Conservation (phyloP, 129 eudicot genomes). For the Chrysanthemum lavandulifolium region DNA sequence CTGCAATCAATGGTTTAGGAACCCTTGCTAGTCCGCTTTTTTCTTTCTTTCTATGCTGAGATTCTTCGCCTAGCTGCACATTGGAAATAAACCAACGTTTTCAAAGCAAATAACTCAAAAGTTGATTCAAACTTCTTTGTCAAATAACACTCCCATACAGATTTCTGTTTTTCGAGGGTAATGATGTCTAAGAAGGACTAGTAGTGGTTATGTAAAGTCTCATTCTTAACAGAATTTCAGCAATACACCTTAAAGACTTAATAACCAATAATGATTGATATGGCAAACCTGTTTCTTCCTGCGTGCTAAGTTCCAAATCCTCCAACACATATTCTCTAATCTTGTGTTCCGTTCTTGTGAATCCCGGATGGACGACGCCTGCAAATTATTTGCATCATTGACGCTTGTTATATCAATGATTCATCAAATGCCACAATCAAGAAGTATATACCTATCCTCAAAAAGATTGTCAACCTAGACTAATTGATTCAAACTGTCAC, state of each 20-base stretch:
- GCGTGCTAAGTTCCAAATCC: conserved; percentile 95
- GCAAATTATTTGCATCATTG: conserved; percentile 11
- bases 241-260: neutral
- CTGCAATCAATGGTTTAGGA: conserved; percentile 63
- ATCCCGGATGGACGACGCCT: conserved; percentile 81
- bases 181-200: no score
- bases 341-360: conserved; percentile 89
- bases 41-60: conserved; percentile 44
- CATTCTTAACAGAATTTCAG: neutral
- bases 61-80: conserved; percentile 60
- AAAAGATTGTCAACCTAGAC: no score
- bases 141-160: no score
- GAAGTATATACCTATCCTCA: neutral
- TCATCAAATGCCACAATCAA: conserved; percentile 3
- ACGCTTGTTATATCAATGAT: neutral
- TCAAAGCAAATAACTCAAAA: no score
- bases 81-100: no score
- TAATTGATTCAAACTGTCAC: no score
- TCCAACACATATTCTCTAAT: conserved; percentile 86
- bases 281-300: conserved; percentile 62
- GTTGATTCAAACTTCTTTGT: no score
- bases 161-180: no score
- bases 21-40: conserved; percentile 51
- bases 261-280: neutral
- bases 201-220: no score